Percentiles rank a stretch among this genome's conserved stretches.
Conservation (phyloP, 768 basidiomycete genomes). For the Auricularia sp. region DNA sequence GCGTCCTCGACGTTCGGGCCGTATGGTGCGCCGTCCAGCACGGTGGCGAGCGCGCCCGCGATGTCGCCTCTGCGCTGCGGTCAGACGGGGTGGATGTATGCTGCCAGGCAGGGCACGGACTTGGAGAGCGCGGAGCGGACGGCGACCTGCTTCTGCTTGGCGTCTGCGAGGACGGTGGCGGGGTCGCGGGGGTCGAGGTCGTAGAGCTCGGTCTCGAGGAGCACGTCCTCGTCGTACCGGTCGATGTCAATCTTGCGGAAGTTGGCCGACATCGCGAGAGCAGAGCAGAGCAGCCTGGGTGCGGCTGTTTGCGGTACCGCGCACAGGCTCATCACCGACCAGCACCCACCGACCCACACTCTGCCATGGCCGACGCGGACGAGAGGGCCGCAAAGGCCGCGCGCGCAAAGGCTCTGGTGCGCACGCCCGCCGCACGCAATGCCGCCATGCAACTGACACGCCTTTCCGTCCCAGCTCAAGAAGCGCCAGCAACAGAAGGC, state of each 20-base stretch:
- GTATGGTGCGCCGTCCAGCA: constrained; percentile 77
- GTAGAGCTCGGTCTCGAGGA: constrained; percentile 78
- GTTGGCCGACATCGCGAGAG: constrained; percentile 31
- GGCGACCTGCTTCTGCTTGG: constrained; percentile 59
- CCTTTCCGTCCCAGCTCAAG: constrained; percentile 46
- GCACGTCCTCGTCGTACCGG: constrained; percentile 80
- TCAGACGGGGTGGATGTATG: background rate
- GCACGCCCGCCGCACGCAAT: constrained; percentile 12
- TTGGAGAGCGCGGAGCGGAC: constrained; percentile 67
- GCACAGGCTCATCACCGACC: constrained; percentile 11
- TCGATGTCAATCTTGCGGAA: constrained; percentile 96
- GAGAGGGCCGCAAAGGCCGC: constrained; percentile 77
- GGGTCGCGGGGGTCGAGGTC: constrained; percentile 77
- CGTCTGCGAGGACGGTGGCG: constrained; percentile 59
- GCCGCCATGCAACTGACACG: background rate
- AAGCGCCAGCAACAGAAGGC: constrained; percentile 66
- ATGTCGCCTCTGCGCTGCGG: constrained; percentile 55
- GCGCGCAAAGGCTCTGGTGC: constrained; percentile 72
- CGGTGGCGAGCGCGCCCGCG: constrained; percentile 54
- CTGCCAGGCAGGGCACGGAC: constrained; percentile 32
- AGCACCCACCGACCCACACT: background rate
- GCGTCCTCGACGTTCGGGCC: constrained; percentile 82
- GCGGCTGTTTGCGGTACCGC: background rate
- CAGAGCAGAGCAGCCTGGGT: background rate
- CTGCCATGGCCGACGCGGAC: constrained; percentile 45